Percentiles rank a stretch among this genome's conserved stretches.
These are phyloP conservation scores for Penicillium sp. DNA, from an alignment of 2,329 filamentous ascomycete species.

Conservation along the genomic window DNA sequence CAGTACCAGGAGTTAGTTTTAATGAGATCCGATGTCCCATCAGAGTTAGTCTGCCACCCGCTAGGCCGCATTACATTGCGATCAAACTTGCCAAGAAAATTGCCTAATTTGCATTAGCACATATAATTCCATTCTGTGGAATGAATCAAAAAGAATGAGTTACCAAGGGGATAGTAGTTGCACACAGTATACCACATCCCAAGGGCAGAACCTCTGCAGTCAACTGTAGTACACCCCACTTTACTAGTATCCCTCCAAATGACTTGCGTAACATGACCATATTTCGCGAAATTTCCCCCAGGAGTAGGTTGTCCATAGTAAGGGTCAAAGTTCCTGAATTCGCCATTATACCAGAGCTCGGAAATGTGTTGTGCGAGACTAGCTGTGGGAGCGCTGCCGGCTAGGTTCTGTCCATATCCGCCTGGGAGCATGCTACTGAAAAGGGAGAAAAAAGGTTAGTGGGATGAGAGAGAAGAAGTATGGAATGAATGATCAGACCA, in stretches of 20 bases:
- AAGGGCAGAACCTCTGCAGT: neutral
- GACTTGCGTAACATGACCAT: neutral
- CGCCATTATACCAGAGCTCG: neutral
- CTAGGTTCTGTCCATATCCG: neutral
- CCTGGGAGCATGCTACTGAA: neutral
- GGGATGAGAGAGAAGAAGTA: neutral
- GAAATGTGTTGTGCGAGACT: neutral
- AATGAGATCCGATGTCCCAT: neutral
- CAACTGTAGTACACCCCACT: neutral
- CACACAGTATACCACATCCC: conserved; percentile 1
- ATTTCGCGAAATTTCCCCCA: neutral
- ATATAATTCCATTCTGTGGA: neutral
- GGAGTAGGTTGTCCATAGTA: neutral
- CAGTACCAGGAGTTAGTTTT: neutral
- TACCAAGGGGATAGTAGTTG: neutral
- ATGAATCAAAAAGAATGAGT: neutral
- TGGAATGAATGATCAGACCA: neutral
- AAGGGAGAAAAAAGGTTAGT: neutral
- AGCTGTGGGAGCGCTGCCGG: neutral
- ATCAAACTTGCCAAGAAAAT: neutral
- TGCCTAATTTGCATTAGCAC: neutral
- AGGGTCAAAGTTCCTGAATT: neutral
- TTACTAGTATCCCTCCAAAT: neutral
- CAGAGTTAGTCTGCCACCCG: neutral
- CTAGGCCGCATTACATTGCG: neutral